Evolutionary conservation across 306 rosid species (phyloP), one percentile per base, ranked within the genome.

Genomic region (Gleditsia sinensis): DNA sequence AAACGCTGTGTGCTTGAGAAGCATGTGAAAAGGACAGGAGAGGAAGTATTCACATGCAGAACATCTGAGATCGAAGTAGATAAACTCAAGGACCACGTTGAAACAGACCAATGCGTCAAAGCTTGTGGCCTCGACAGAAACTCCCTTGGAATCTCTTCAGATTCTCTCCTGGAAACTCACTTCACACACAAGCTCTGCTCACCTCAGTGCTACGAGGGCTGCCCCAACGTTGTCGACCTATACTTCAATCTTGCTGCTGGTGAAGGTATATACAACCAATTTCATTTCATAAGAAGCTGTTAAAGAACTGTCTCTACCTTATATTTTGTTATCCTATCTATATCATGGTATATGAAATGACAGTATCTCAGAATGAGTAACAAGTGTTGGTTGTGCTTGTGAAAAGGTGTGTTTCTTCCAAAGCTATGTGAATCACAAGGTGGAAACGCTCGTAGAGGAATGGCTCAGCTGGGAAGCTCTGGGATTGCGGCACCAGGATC

Each of bases 191-290:
- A 78, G 23, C 83, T 88, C 3, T 85, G 92, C 83, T 87, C 92
- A 1, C 61, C 87, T 40, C 74, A 8, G 5, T 87, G 92, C 72
- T 78, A 87, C 34, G 19, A 49, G 46, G 55, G 42, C 45, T 87
- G 92, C 60, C 77, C 83, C 61, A 87, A 87, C 80, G 75, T 84
- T 61, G 82, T 85, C 14, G 89, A 87, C 50, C 83, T 87, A 11
- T 85, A 76, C 83, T 87, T 87, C 83, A 87, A 87, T 66, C 86
- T 87, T 16, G 89, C 87, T 6, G 92, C 92, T 7, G 92, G 86
- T 8, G 92, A 87, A 85, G 92, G 91, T 84, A 36, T 16, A n/a
- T n/a, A n/a, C n/a, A n/a, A n/a, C n/a, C n/a, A n/a, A n/a, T n/a
- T n/a, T n/a, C n/a, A n/a, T n/a, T n/a, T n/a, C n/a, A n/a, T n/a